Evolutionary conservation across 495 filamentous ascomycete genomes (phyloP).

Genomic region (Chlorociboria aeruginascens): DNA sequence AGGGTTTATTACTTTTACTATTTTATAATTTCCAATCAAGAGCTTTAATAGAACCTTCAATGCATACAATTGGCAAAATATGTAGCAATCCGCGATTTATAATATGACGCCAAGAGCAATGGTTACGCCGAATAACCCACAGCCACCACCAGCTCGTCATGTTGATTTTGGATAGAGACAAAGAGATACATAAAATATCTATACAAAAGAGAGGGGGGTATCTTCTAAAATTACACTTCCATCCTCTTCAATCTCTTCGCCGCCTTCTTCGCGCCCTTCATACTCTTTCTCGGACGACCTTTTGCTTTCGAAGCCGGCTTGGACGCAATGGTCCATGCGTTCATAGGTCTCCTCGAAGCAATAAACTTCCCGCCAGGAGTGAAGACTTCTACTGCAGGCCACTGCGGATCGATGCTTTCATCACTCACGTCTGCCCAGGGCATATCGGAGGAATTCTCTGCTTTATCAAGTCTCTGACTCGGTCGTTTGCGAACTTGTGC

Average conservation of each 20-base stretch:
- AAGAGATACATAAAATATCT: too few species aligned
- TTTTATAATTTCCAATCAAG: too few species aligned
- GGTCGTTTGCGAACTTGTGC: slow-evolving; percentile 54
- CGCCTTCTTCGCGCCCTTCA: slow-evolving; percentile 46
- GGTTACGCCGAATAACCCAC: too few species aligned
- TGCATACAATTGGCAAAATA: too few species aligned
- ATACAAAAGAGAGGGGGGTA: too few species aligned
- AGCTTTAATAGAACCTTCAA: too few species aligned
- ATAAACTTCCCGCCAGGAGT: slow-evolving; percentile 73
- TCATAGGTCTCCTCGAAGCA: slow-evolving; percentile 55
- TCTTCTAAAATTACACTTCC: too few species aligned
- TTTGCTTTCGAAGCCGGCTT: slow-evolving; percentile 14
- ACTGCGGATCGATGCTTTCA: slow-evolving; percentile 11
- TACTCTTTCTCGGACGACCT: slow-evolving; percentile 39
- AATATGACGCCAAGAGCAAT: too few species aligned
- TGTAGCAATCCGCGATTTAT: too few species aligned
- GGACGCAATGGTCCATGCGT: slow-evolving; percentile 42
- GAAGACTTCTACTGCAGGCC: slow-evolving; percentile 71
- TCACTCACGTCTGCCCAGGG: slow-evolving; percentile 3
- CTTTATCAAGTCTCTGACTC: not conserved
- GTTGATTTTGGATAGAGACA: too few species aligned
- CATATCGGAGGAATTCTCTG: not conserved
- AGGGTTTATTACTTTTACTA: too few species aligned
- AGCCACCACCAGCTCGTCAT: too few species aligned
- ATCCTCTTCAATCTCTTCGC: slow-evolving; percentile 22